Evolutionary conservation across 2,329 filamentous ascomycete species (phyloP), one percentile per base, ranked within the genome.

Genomic region (Fusarium algeriense): DNA sequence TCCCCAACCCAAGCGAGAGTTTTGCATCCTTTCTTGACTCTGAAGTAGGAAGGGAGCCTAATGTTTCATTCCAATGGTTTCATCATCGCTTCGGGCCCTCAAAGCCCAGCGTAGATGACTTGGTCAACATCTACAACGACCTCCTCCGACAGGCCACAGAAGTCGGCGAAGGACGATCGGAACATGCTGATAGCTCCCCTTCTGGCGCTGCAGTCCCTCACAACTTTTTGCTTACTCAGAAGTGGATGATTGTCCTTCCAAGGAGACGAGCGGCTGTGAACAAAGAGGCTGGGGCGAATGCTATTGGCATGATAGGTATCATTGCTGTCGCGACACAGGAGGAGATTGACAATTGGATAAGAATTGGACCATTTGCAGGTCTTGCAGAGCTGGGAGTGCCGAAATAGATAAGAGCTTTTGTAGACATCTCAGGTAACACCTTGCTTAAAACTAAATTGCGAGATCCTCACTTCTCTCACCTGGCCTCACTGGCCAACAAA

Each of bases 1-100:
- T 63, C 10, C 57, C 57, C 0, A 62, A 46, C 2, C 57, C 44
- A 0, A 52, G 23, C 0, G 9, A 44, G 3, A 44, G 17, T 4
- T 62, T 63, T 4, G 26, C 44, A 3, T 40, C n/a, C 7, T 63
- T 63, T 26, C 17, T 62, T 5, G 44, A 53, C 12, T 2, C 2
- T 0, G 1, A 28, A 2, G 5, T 3, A 14, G 15, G 1, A 1
- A 10, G 8, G 2, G 56, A 52, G 0, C 44, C 30, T 2, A 7
- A 23, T 0, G 3, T 63, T 0, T 37, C 60, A 2, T 63, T 63
- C 2, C n/a, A 20, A 4, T 53, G 57, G 60, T 44, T 63, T 12
- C n/a, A 38, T 30, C 17, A 28, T 34, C 44, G 5, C 6, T 38
- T 62, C 0, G 15, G 15, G 0, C 12, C 4, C 23, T 2, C 28